Conservation (phyloP, 306 rosid species). For the Cicer yamashitae region DNA sequence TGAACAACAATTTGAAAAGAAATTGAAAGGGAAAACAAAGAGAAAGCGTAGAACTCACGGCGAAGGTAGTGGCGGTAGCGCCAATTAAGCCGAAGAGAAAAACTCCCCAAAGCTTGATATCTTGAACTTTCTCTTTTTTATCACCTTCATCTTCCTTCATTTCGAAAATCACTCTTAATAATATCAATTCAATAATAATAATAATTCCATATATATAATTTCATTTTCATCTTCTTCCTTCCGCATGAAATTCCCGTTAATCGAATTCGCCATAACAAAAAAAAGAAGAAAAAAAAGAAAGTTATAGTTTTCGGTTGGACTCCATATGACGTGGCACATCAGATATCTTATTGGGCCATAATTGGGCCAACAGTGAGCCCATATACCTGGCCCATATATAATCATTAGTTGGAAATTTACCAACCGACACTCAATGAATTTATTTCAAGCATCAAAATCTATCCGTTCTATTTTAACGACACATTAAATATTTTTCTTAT, state of each 20-base stretch:
- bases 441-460: background rate
- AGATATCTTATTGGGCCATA: slow-evolving; percentile 3
- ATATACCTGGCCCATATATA: slow-evolving; percentile 32
- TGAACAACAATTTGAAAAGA: slow-evolving; percentile 10
- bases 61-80: slow-evolving; percentile 75
- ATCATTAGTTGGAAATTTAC: slow-evolving; percentile 37
- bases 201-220: no score
- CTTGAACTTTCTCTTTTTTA: slow-evolving; percentile 53
- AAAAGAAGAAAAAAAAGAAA: background rate
- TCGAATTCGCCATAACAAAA: background rate
- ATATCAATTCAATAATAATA: background rate
- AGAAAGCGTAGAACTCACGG: slow-evolving; percentile 57
- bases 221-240: background rate
- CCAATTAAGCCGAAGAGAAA: slow-evolving; percentile 72
- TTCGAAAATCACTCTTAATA: slow-evolving; percentile 15
- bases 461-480: slow-evolving; percentile 15
- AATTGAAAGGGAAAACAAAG: background rate
- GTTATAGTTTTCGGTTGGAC: background rate
- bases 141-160: slow-evolving; percentile 61
- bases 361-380: slow-evolving; percentile 37
- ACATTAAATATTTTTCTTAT: background rate
- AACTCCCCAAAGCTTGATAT: slow-evolving; percentile 75
- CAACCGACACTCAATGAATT: slow-evolving; percentile 48
- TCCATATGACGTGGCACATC: slow-evolving; percentile 14
- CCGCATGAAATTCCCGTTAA: background rate